phyloP scores from a whole-genome alignment of 2,329 filamentous ascomycete species.

The Ceratocystis harringtonii region DNA sequence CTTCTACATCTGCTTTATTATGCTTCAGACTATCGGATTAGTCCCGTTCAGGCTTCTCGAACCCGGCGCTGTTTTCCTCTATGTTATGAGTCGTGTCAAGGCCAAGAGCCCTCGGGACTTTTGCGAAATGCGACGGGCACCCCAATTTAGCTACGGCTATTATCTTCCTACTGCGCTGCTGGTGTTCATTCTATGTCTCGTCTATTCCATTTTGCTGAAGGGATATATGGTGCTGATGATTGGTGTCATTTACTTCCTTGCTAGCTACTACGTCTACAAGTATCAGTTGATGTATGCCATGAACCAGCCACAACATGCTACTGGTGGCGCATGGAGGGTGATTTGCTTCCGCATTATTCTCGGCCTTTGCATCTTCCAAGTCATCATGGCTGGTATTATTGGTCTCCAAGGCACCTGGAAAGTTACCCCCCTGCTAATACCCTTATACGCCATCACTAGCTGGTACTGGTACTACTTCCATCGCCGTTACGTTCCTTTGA shows the following conservation, averaged over 20 bases:
- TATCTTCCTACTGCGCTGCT: conserved; percentile 85
- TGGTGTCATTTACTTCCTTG: conserved; percentile 66
- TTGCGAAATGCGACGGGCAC: conserved; percentile 65
- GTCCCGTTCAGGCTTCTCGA: conserved; percentile 87
- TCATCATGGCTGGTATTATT: conserved; percentile 79
- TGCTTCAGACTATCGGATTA: conserved; percentile 83
- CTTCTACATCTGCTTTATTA: conserved; percentile 90
- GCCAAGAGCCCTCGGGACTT: conserved; percentile 85
- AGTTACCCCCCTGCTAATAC: conserved; percentile 56
- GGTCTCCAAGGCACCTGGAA: conserved; percentile 59
- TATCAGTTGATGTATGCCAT: conserved; percentile 97
- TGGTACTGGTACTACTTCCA: conserved; percentile 83
- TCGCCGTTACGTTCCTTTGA: conserved; percentile 71
- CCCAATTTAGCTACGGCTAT: conserved; percentile 88
- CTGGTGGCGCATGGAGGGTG: conserved; percentile 88
- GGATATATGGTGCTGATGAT: conserved; percentile 72
- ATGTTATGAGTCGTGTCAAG: conserved; percentile 62
- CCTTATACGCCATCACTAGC: conserved; percentile 62
- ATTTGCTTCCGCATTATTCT: conserved; percentile 85
- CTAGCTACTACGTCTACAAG: conserved; percentile 85
- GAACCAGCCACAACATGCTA: conserved; percentile 91
- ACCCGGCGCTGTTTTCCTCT: conserved; percentile 69
- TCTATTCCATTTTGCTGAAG: conserved; percentile 73
- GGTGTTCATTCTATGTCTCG: conserved; percentile 86
- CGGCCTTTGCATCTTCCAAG: conserved; percentile 74